phyloP scores from a whole-genome alignment of 2,329 filamentous ascomycete genomes.

The Zopfia rhizophila region DNA sequence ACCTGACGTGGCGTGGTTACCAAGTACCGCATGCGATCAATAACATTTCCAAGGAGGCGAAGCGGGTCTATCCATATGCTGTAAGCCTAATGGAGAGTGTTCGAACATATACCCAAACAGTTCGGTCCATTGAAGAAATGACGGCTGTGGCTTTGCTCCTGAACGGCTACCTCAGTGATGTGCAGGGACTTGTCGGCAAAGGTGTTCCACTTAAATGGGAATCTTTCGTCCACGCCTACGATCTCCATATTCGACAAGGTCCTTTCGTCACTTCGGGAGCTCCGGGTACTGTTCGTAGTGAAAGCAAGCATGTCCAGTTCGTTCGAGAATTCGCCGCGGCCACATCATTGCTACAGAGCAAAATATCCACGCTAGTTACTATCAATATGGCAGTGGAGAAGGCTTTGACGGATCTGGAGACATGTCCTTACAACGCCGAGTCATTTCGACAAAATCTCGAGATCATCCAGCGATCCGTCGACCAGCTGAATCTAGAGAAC shows the following conservation, averaged over 20 bases:
- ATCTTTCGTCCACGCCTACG: constrained; percentile 96
- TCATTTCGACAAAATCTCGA: constrained; percentile 84
- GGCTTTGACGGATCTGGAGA: constrained; percentile 82
- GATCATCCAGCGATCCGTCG: constrained; percentile 88
- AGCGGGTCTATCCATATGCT: constrained; percentile 96
- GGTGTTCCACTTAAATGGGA: constrained; percentile 95
- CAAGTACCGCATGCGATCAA: constrained; percentile 93
- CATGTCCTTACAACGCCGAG: constrained; percentile 82
- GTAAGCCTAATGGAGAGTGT: constrained; percentile 99
- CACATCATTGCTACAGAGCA: constrained; percentile 87
- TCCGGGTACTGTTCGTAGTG: constrained; percentile 68
- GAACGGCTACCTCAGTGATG: constrained; percentile 91
- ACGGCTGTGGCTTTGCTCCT: constrained; percentile 86
- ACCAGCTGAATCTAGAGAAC: constrained; percentile 95
- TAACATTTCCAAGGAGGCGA: constrained; percentile 98
- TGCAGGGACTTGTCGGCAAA: constrained; percentile 83
- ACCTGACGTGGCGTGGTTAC: constrained; percentile 94
- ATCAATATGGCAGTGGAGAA: constrained; percentile 87
- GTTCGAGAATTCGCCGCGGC: constrained; percentile 91
- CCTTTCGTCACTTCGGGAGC: constrained; percentile 68
- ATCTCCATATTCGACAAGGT: constrained; percentile 79
- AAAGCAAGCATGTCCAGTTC: constrained; percentile 96
- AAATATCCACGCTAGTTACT: constrained; percentile 79
- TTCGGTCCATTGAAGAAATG: constrained; percentile 85
- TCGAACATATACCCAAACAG: constrained; percentile 89